Evolutionary conservation across 805 yeast species (phyloP), one percentile per base, ranked within the genome.

Genomic region (Lachancea mirantina): DNA sequence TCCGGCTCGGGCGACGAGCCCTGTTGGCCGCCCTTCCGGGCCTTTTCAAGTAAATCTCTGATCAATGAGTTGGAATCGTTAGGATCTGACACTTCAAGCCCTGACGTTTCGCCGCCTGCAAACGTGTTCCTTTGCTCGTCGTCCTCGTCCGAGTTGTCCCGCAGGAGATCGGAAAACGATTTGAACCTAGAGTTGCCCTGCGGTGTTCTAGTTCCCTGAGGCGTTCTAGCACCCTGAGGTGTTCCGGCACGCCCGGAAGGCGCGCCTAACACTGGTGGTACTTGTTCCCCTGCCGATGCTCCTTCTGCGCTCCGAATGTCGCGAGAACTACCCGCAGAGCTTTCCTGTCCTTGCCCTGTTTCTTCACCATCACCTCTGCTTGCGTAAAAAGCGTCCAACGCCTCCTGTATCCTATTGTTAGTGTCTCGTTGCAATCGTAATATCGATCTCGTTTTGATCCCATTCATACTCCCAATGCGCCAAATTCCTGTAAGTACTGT

Each of bases 51-150:
- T 23, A 82, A 53, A 36, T 74, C 76, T 38, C 64, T 68, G 10
- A 74, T 72, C 31, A 63, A 60, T 43, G 64, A 68, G 47, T 64
- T 61, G 28, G 67, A 59, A 26, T 58, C 59, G 37, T 64, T 57
- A 15, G 92, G 92, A 49, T 82, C 82, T 45, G 84, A 84, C 14
- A 83, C 88, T 53, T 80, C 82, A 42, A 83, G 62, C 4, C 77
- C 92, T 1, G 88, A 79, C 37, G 83, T 82, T 53, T 81, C 80
- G 28, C 65, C 84, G 31, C 72, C 72, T 1, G 83, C 78, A 57
- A 72, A 77, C 39, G 76, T 71, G 47, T 76, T 74, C 36, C 78
- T 71, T 23, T 68, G 70, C 37, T 73, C 78, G 40, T 71, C 76
- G n/a, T 65, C 73, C 6, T 65, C 70, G 11, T 58, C 60, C 15